Percentiles rank a stretch among this genome's conserved stretches.
Evolutionary conservation across 768 basidiomycete species (phyloP).

Genomic region (Collybia sordida): DNA sequence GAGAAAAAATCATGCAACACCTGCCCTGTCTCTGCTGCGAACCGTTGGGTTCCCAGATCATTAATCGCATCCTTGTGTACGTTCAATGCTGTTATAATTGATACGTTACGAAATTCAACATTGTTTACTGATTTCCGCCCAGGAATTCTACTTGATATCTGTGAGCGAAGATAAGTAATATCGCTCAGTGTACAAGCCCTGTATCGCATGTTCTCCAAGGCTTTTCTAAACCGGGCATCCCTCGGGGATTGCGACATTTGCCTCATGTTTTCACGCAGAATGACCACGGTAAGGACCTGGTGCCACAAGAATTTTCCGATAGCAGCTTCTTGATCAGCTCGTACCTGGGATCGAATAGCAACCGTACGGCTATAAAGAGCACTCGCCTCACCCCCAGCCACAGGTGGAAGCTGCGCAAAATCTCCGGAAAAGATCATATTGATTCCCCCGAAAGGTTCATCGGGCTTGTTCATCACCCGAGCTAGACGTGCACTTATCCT

Average conservation of each 20-base stretch:
- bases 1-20: constrained; percentile 25
- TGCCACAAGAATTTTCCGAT: constrained; percentile 29
- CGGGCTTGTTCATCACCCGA: constrained; percentile 12
- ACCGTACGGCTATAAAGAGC: constrained; percentile 21
- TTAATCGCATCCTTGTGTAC: constrained; percentile 31
- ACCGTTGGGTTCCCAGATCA: constrained; percentile 20
- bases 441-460: constrained; percentile 31
- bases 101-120: constrained; percentile 24
- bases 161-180: constrained; percentile 27
- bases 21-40: constrained; percentile 25
- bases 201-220: constrained; percentile 39
- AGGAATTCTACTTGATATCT: constrained; percentile 15
- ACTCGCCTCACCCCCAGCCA: constrained; percentile 12
- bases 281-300: constrained; percentile 25
- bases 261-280: constrained; percentile 32
- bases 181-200: constrained; percentile 37
- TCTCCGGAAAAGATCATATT: constrained; percentile 45
- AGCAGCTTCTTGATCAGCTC: constrained; percentile 15
- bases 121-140: constrained; percentile 5
- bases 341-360: not conserved
- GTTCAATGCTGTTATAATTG: constrained; percentile 32
- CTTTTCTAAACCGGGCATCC: constrained; percentile 24
- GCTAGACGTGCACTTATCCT: constrained; percentile 23
- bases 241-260: constrained; percentile 19
- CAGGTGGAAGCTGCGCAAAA: constrained; percentile 43